Evolutionary conservation across 2,329 filamentous ascomycete species (phyloP).

Genomic region (Calonectria crousiana): DNA sequence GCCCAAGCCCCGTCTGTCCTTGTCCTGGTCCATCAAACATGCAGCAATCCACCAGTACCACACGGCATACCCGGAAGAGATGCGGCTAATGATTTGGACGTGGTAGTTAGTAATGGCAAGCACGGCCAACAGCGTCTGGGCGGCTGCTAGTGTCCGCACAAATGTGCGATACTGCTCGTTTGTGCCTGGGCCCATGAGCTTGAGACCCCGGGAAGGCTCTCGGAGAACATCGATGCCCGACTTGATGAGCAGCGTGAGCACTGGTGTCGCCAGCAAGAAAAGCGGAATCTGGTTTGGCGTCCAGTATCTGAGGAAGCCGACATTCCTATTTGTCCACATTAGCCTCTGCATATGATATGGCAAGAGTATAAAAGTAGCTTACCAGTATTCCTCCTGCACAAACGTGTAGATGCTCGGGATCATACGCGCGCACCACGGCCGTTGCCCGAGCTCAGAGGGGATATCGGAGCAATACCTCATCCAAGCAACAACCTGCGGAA

Average conservation of each 20-base stretch:
- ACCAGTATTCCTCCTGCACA: conserved; percentile 94
- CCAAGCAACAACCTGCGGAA: conserved; percentile 84
- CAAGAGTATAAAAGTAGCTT: conserved; percentile 47
- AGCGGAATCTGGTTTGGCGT: conserved; percentile 86
- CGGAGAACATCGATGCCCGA: conserved; percentile 65
- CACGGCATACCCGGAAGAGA: conserved; percentile 88
- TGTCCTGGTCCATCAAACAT: conserved; percentile 51
- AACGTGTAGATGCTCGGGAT: conserved; percentile 91
- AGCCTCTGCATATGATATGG: conserved; percentile 17
- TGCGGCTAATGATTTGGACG: conserved; percentile 91
- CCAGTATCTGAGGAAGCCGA: conserved; percentile 93
- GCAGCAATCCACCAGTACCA: conserved; percentile 88
- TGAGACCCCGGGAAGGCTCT: conserved; percentile 31
- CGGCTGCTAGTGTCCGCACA: conserved; percentile 72
- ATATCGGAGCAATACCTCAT: conserved; percentile 70
- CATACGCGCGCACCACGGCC: conserved; percentile 81
- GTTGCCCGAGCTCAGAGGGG: conserved; percentile 47
- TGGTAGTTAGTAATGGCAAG: conserved; percentile 86
- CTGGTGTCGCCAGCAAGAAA: conserved; percentile 85
- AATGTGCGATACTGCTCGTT: conserved; percentile 45
- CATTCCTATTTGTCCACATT: conserved; percentile 71
- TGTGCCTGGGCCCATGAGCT: conserved; percentile 9
- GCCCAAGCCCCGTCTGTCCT: conserved; percentile 48
- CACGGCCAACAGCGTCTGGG: conserved; percentile 78
- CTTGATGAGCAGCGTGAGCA: conserved; percentile 71